Percentiles rank a stretch among this genome's conserved stretches.
Evolutionary conservation across 257 asterid genomes (phyloP).

Genomic region (Solanum dulcamara): DNA sequence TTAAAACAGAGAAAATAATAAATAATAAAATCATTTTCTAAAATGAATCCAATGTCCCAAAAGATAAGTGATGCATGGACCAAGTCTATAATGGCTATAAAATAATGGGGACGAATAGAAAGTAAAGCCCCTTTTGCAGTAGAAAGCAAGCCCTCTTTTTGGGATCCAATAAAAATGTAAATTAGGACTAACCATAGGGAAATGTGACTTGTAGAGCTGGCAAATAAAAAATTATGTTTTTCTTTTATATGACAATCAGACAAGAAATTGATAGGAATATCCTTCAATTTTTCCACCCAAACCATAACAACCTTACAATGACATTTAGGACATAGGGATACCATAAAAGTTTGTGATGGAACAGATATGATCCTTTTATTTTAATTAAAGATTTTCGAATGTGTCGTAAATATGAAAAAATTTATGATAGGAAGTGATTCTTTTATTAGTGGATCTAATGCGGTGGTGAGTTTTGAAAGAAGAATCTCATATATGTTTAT

Average conservation of each 20-base stretch:
- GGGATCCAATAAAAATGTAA: neutral
- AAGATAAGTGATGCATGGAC: neutral
- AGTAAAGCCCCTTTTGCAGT: neutral
- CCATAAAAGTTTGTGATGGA: neutral
- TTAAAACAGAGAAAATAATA: neutral
- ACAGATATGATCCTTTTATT: neutral
- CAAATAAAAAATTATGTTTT: neutral
- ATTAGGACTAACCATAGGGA: neutral
- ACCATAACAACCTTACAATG: neutral
- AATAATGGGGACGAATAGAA: neutral
- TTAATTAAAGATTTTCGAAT: neutral
- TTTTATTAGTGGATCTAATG: too few species aligned
- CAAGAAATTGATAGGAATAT: neutral
- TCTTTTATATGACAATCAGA: neutral
- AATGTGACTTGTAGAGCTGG: neutral
- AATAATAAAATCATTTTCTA: neutral
- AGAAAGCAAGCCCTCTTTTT: neutral
- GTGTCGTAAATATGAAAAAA: too few species aligned
- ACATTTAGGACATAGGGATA: neutral
- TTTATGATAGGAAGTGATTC: neutral
- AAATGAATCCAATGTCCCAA: neutral
- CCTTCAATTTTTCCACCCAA: neutral
- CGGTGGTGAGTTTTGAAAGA: too few species aligned
- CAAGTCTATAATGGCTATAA: neutral
- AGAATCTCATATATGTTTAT: too few species aligned